Evolutionary conservation across 2,329 filamentous ascomycete genomes (phyloP).

Genomic region (Cladosporium cucumerinum): DNA sequence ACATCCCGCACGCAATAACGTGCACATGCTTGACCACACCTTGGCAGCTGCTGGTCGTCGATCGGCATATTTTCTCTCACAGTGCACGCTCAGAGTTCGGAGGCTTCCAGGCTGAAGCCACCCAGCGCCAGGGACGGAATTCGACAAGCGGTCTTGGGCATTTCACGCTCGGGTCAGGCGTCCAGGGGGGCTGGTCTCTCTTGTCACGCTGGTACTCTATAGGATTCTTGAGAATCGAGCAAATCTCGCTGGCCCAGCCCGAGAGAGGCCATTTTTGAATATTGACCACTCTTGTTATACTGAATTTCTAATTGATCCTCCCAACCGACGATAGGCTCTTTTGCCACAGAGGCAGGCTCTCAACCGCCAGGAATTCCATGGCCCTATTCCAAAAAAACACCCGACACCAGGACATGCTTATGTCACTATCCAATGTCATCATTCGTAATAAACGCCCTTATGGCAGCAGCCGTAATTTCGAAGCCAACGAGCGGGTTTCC

Average conservation of each 20-base stretch:
- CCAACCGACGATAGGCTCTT: not conserved
- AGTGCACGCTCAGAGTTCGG: not conserved
- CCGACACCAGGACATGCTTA: not conserved
- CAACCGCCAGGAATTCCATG: not conserved
- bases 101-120: not conserved
- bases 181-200: not conserved
- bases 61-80: not conserved
- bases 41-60: not conserved
- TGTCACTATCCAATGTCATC: constrained; percentile 1
- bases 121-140: not conserved
- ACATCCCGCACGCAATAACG: not conserved
- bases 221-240: not conserved
- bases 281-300: not conserved
- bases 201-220: not conserved
- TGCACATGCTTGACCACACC: not conserved
- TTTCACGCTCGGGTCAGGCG: not conserved
- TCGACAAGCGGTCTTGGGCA: not conserved
- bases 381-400: not conserved
- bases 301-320: not conserved
- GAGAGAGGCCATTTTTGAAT: not conserved
- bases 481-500: not conserved
- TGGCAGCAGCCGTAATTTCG: not conserved
- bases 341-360: not conserved
- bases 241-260: not conserved
- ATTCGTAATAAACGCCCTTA: not conserved